Percentiles rank a stretch among this genome's conserved stretches.
phyloP scores from a whole-genome alignment of 2,329 filamentous ascomycete species.

The Alternaria infectoria region DNA sequence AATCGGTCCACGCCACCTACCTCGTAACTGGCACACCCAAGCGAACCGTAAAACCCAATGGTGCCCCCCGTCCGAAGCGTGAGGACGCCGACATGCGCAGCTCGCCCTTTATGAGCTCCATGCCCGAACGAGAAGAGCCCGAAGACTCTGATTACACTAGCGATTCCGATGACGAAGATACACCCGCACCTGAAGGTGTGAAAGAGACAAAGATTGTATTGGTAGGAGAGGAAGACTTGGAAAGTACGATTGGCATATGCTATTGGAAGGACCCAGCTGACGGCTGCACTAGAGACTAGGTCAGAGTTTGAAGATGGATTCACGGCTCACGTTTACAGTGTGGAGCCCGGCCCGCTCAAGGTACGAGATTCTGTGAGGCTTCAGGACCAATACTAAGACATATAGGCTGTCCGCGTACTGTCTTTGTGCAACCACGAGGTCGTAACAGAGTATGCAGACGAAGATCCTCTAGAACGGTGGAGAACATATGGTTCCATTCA shows the following conservation, averaged over 20 bases:
- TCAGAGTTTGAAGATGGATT: conserved; percentile 73
- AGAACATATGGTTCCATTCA: conserved; percentile 75
- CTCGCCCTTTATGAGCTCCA: conserved; percentile 71
- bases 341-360: conserved; percentile 73
- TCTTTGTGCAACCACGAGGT: conserved; percentile 72
- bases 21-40: conserved; percentile 75
- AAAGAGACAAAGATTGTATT: conserved; percentile 68
- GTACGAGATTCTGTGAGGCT: conserved; percentile 47
- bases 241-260: conserved; percentile 57
- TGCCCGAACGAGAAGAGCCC: conserved; percentile 56
- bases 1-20: conserved; percentile 90
- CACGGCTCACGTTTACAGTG: conserved; percentile 86
- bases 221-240: conserved; percentile 73
- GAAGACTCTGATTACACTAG: conserved; percentile 29
- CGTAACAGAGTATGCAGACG: conserved; percentile 59
- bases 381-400: conserved; percentile 41
- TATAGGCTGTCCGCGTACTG: conserved; percentile 70
- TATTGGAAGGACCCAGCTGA: conserved; percentile 14
- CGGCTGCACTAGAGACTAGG: conserved; percentile 62
- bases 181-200: conserved; percentile 41
- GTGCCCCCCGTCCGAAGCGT: conserved; percentile 54
- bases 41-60: conserved; percentile 43
- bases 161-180: conserved; percentile 50
- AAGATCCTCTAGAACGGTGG: conserved; percentile 65
- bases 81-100: conserved; percentile 72